These are phyloP conservation scores for Plantago ovata DNA, from an alignment of 257 asterid species.

Conservation along the genomic window DNA sequence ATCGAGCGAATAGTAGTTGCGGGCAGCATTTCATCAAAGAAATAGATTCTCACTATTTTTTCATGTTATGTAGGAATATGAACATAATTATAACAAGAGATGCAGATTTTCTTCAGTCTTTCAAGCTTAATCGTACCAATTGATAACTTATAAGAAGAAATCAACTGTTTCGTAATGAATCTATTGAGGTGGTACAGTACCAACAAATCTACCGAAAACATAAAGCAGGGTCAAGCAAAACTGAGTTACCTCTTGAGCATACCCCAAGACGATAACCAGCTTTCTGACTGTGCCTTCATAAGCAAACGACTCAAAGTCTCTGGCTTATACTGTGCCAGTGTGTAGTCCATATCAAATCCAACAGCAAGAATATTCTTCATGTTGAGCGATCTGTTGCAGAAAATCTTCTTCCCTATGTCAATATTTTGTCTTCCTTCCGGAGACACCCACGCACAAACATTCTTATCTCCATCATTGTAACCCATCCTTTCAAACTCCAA, in stretches of 20 bases:
- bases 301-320: slow-evolving; percentile 95
- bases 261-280: slow-evolving; percentile 83
- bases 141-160: slow-evolving; percentile 14
- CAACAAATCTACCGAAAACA: neutral
- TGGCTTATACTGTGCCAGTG: slow-evolving; percentile 88
- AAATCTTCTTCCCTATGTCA: slow-evolving; percentile 70
- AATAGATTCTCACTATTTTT: neutral
- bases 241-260: slow-evolving; percentile 73
- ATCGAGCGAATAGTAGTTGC: slow-evolving; percentile 12
- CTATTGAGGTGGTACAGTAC: neutral
- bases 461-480: slow-evolving; percentile 33
- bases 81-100: neutral
- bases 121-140: neutral
- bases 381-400: slow-evolving; percentile 93
- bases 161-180: slow-evolving; percentile 17
- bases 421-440: slow-evolving; percentile 66
- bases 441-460: slow-evolving; percentile 66
- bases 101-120: slow-evolving; percentile 16
- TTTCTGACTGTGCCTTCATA: slow-evolving; percentile 86
- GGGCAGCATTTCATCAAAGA: neutral
- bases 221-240: neutral
- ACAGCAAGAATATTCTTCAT: slow-evolving; percentile 88
- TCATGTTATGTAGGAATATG: neutral
- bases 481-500: slow-evolving; percentile 35
- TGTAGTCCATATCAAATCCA: slow-evolving; percentile 98